These are phyloP conservation scores for Amborella trichopoda DNA, from an alignment of 164 flowering plant species.

Conservation along the genomic window DNA sequence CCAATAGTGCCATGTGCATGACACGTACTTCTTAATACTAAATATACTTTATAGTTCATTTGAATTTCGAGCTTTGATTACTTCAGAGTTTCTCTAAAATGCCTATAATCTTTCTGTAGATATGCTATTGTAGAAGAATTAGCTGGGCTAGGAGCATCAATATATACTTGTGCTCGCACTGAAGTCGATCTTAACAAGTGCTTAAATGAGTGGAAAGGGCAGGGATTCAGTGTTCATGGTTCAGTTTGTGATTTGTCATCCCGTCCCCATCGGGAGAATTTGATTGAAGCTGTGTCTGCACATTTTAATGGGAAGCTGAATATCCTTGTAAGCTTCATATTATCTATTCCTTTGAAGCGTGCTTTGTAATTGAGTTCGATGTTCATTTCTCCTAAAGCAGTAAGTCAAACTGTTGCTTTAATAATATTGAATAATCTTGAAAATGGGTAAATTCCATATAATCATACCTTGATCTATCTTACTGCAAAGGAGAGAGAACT, in stretches of 20 bases:
- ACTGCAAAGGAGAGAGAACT: too few relatives aligned
- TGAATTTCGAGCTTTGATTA: too few relatives aligned
- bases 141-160: slow-evolving; percentile 29
- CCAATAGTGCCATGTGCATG: too few relatives aligned
- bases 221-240: slow-evolving; percentile 27
- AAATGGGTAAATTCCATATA: too few relatives aligned
- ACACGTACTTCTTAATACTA: too few relatives aligned
- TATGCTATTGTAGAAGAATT: slow-evolving; percentile 36
- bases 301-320: slow-evolving; percentile 25
- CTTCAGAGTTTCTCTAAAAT: background rate
- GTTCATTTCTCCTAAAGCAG: too few relatives aligned
- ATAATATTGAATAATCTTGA: too few relatives aligned
- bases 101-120: slow-evolving; percentile 7
- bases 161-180: slow-evolving; percentile 30
- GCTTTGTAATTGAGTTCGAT: too few relatives aligned
- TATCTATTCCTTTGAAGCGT: background rate
- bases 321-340: slow-evolving; percentile 22
- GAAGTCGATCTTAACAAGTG: slow-evolving; percentile 18
- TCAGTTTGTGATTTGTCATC: slow-evolving; percentile 25
- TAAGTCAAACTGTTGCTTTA: too few relatives aligned
- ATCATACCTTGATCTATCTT: too few relatives aligned
- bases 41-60: too few relatives aligned
- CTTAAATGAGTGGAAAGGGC: slow-evolving; percentile 20
- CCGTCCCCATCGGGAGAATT: slow-evolving; percentile 14
- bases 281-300: slow-evolving; percentile 19